Conservation (phyloP, 768 basidiomycete species). For the Mycena olivaceomarginata region DNA sequence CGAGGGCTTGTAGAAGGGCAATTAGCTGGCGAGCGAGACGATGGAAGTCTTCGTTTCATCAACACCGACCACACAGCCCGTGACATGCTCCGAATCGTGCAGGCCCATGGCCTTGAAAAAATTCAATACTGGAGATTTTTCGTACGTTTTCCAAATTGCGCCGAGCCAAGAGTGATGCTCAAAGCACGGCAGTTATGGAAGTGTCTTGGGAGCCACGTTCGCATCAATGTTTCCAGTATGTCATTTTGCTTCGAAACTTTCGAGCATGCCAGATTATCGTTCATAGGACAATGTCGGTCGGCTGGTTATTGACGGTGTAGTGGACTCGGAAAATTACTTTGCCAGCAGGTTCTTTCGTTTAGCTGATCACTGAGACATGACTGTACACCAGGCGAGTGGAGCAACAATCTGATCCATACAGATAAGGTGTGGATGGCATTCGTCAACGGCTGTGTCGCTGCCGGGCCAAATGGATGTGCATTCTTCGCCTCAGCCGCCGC, state of each 20-base stretch:
- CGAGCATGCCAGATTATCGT: background rate
- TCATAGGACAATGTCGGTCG: constrained; percentile 21
- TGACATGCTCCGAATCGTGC: too few relatives aligned
- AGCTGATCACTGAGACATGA: background rate
- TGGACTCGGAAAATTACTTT: constrained; percentile 36
- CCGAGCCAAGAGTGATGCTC: too few relatives aligned
- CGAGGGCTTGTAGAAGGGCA: constrained; percentile 12
- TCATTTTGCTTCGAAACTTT: background rate
- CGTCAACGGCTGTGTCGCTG: constrained; percentile 58
- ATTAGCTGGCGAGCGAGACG: constrained; percentile 34
- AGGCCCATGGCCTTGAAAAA: too few relatives aligned
- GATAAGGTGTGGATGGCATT: constrained; percentile 59
- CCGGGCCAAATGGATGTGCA: constrained; percentile 58
- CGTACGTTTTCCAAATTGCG: too few relatives aligned
- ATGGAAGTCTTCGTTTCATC: constrained; percentile 14
- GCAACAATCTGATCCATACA: constrained; percentile 49
- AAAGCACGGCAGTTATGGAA: constrained; percentile 27
- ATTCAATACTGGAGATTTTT: too few relatives aligned
- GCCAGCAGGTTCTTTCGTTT: constrained; percentile 9
- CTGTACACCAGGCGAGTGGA: constrained; percentile 26
- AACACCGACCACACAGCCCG: too few relatives aligned
- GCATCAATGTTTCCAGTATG: constrained; percentile 43
- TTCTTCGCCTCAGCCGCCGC: constrained; percentile 61
- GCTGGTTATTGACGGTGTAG: constrained; percentile 37
- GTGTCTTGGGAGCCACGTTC: constrained; percentile 41